phyloP scores from a whole-genome alignment of 2,329 filamentous ascomycete species.

The Colletotrichum tamarilloi region DNA sequence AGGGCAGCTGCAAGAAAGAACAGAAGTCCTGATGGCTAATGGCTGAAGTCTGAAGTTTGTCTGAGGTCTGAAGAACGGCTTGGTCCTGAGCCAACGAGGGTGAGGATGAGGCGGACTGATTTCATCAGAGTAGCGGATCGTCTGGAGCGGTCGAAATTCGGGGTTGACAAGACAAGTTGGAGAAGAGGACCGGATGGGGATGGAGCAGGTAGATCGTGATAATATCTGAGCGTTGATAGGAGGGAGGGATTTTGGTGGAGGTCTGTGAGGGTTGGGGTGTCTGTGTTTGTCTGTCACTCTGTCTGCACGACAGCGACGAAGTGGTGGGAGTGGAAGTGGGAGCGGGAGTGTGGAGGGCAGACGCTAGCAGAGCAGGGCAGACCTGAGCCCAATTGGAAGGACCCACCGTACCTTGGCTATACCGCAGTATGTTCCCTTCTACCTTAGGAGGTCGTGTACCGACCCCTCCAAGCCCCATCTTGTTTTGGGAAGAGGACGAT shows the following conservation, averaged over 20 bases:
- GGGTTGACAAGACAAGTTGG: slow-evolving; percentile 15
- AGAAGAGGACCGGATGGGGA: not conserved
- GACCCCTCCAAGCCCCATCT: not conserved
- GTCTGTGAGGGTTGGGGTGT: slow-evolving; percentile 1
- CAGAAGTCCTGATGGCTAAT: not conserved
- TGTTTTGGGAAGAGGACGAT: not conserved
- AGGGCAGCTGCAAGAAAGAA: not conserved
- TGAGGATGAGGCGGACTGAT: slow-evolving; percentile 13
- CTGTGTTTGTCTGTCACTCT: not conserved
- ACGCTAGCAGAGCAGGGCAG: not conserved
- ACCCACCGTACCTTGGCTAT: not conserved
- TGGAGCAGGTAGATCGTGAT: slow-evolving; percentile 22
- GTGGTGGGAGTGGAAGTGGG: slow-evolving; percentile 1
- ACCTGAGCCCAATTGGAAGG: not conserved
- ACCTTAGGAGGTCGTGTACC: no score
- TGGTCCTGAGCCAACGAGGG: not conserved
- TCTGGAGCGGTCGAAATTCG: slow-evolving; percentile 29
- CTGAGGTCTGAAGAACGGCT: not conserved
- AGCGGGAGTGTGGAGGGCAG: not conserved
- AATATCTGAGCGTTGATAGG: slow-evolving; percentile 21
- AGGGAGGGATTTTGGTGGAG: not conserved
- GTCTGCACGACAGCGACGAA: slow-evolving; percentile 7
- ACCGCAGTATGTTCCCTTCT: no score
- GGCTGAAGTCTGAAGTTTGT: not conserved
- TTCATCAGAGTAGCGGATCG: slow-evolving; percentile 3